Base-by-base conservation (phyloP, 441 rosid species). In the Theobroma grandiflorum region DNA sequence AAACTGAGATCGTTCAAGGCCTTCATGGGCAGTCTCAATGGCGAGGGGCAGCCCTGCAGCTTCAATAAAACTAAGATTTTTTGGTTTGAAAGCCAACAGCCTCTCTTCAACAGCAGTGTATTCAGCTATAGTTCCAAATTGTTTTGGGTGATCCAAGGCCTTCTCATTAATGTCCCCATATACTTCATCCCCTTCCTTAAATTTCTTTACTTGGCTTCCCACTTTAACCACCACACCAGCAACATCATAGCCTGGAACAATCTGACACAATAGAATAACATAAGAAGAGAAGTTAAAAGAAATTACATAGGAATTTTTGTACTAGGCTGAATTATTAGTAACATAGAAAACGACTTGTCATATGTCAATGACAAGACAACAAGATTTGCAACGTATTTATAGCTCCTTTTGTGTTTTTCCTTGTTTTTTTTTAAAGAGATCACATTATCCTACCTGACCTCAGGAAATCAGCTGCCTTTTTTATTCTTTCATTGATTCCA, bases 21-120 rank as follows among this genome's bases (percentile, higher is more conserved):
- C 99, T 79, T 92, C 98, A 52, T 96, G 83, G 38, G 98, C 98
- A 1, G 98, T 96, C 84, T 89, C 91, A 3, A 93, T 91, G 22
- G 94, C 98, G 6, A 96, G 86, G 2, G 98, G 99, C 73, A 94
- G 96, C 35, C 91, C 90, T 4, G 97, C 97, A 53, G 97, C 98
- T 84, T 92, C 91, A 61, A 68, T 89, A 85, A 96, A 96, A 80
- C 92, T 92, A 68, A 94, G 83, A 86, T 89, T 93, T 85, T 89
- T 91, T 0, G 99, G 99, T 79, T 96, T 96, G 53, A 88, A 70
- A 2, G 96, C 98, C 79, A 96, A 75, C 38, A 95, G 70, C 78
- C 89, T 91, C 93, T 92, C 99, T 85, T 96, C 97, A 78, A 87
- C 97, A 0, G 90, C 93, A 0, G 98, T 90, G 88, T 92, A 94